Conservation (phyloP, 345 rosid genomes). For the Arabis alpina region DNA sequence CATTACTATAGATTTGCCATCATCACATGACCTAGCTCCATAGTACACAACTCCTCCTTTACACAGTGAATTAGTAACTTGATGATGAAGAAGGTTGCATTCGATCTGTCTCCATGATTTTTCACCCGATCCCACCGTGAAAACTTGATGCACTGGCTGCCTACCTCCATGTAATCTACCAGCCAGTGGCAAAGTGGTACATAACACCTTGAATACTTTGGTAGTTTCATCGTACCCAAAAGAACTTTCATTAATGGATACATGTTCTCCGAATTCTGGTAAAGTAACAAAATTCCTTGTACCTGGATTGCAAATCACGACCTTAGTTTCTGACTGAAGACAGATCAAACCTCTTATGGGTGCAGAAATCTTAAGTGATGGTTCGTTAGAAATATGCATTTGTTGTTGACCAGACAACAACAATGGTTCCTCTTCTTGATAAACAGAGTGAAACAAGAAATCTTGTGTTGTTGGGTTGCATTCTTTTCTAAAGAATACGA, state of each 20-base stretch:
- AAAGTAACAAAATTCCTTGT: background rate
- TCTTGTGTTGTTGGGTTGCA: too few species aligned
- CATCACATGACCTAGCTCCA: background rate
- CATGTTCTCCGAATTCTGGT: background rate
- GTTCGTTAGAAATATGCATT: background rate
- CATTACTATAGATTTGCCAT: too few species aligned
- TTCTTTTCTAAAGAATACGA: background rate
- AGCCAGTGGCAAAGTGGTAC: too few species aligned
- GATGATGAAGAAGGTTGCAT: background rate
- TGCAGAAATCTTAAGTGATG: background rate
- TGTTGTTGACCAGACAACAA: background rate
- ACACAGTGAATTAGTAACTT: background rate
- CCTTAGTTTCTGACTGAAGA: background rate
- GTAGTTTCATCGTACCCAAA: slow-evolving; percentile 2
- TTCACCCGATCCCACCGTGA: background rate
- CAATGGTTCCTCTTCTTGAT: slow-evolving; percentile 3
- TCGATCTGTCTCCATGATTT: background rate
- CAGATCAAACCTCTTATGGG: slow-evolving; percentile 11
- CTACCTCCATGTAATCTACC: background rate
- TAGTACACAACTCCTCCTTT: slow-evolving; percentile 9
- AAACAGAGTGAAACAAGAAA: background rate
- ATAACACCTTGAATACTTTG: slow-evolving; percentile 14
- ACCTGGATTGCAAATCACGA: background rate
- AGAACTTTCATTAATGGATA: background rate
- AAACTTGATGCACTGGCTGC: background rate